Percentiles rank a stretch among this genome's conserved stretches.
Conservation (phyloP, 108 stramenopile species). For the Mediolabrus comicus region DNA sequence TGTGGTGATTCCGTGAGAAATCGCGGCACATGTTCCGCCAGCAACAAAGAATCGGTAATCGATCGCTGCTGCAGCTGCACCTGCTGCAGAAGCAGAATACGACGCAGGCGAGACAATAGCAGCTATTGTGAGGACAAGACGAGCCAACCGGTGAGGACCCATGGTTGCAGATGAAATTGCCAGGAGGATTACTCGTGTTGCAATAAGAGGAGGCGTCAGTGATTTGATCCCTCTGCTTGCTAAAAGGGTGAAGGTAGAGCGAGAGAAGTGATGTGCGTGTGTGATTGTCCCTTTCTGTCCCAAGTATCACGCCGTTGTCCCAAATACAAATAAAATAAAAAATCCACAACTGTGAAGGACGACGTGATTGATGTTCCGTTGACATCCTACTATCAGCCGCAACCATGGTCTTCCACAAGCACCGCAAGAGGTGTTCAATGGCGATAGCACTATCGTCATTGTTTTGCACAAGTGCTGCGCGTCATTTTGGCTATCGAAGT, state of each 20-base stretch:
- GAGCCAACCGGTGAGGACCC: neutral
- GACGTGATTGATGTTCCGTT: too few relatives aligned
- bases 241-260: too few relatives aligned
- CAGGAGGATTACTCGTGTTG: too few relatives aligned
- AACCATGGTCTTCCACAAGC: too few relatives aligned
- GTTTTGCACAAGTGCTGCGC: neutral
- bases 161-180: neutral
- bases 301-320: too few relatives aligned
- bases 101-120: neutral
- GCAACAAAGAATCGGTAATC: conserved; percentile 81
- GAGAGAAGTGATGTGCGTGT: too few relatives aligned
- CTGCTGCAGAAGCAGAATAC: neutral
- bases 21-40: conserved; percentile 84
- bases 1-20: conserved; percentile 81
- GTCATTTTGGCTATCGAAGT: neutral
- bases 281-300: too few relatives aligned
- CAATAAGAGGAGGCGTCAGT: too few relatives aligned
- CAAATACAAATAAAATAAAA: too few relatives aligned
- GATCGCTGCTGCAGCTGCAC: neutral
- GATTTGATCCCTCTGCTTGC: too few relatives aligned
- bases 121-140: neutral
- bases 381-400: too few relatives aligned
- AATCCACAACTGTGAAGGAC: too few relatives aligned
- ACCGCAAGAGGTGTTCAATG: neutral
- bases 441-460: neutral